Conservation (phyloP, 2,329 filamentous ascomycete species). For the Truncatella angustata region DNA sequence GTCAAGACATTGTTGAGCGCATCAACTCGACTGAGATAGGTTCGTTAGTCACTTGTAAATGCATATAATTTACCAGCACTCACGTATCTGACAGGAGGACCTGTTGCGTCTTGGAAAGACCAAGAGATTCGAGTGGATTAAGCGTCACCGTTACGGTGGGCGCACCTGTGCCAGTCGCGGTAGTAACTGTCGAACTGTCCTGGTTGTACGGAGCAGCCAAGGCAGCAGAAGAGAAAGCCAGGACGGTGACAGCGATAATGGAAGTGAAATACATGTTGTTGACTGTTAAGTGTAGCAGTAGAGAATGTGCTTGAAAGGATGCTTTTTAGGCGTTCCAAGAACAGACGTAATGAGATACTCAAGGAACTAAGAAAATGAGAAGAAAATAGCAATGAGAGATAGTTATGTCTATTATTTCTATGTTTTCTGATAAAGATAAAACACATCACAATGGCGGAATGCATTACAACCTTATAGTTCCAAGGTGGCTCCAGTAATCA, state of each 20-base stretch:
- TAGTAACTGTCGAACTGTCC: not conserved
- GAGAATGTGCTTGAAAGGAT: not conserved
- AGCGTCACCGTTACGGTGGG: slow-evolving; percentile 8
- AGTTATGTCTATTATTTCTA: not conserved
- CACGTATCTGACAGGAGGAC: slow-evolving; percentile 38
- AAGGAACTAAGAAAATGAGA: slow-evolving; percentile 10
- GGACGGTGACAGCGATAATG: slow-evolving; percentile 32
- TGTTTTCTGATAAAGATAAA: slow-evolving; percentile 9
- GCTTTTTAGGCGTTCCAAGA: too few species aligned
- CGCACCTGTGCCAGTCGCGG: not conserved
- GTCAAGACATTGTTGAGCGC: slow-evolving; percentile 40
- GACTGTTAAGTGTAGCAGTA: slow-evolving; percentile 9
- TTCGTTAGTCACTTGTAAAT: not conserved
- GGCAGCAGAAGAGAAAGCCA: slow-evolving; percentile 37
- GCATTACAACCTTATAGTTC: not conserved
- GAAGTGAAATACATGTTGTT: slow-evolving; percentile 35
- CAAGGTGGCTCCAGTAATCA: not conserved
- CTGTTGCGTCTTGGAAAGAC: slow-evolving; percentile 33
- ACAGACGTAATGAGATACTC: slow-evolving; percentile 7
- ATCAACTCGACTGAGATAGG: slow-evolving; percentile 35
- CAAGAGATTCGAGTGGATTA: slow-evolving; percentile 13
- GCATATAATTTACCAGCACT: slow-evolving; percentile 14
- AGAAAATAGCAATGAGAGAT: slow-evolving; percentile 11
- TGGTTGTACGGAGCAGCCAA: slow-evolving; percentile 10
- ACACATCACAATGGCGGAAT: not conserved